These are phyloP conservation scores for Beauveria australis DNA, from an alignment of 2,329 filamentous ascomycete genomes.

Conservation along the genomic window DNA sequence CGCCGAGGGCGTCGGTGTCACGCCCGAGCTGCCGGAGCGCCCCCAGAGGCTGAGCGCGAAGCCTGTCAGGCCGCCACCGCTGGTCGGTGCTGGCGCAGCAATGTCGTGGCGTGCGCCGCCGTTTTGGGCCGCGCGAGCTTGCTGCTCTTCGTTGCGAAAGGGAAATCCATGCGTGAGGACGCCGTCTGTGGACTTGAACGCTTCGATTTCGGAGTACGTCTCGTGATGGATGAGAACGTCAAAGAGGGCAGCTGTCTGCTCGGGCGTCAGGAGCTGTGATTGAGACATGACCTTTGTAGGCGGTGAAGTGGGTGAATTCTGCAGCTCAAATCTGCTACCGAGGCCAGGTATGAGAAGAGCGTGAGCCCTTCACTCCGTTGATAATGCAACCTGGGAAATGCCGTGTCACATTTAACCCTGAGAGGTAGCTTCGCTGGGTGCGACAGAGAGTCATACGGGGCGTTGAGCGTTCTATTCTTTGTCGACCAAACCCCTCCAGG, in stretches of 20 bases:
- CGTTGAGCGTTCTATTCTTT: too few relatives aligned
- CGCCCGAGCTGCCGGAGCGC: background rate
- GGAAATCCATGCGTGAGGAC: conserved; percentile 64
- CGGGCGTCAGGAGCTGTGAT: conserved; percentile 18
- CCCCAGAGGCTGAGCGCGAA: conserved; percentile 10
- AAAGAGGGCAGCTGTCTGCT: conserved; percentile 46
- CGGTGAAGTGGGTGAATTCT: background rate
- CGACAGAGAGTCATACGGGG: too few relatives aligned
- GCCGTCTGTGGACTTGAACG: conserved; percentile 57
- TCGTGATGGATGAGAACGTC: conserved; percentile 53
- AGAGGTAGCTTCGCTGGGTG: too few relatives aligned
- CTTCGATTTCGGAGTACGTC: conserved; percentile 60
- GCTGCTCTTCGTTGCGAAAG: conserved; percentile 33
- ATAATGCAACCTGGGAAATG: too few relatives aligned
- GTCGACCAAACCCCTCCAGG: too few relatives aligned
- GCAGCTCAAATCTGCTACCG: background rate
- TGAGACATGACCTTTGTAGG: conserved; percentile 1
- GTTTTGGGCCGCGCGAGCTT: background rate
- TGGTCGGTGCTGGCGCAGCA: conserved; percentile 11
- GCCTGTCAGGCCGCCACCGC: conserved; percentile 15
- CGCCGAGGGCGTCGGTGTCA: conserved; percentile 3
- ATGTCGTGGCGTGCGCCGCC: conserved; percentile 17
- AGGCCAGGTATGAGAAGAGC: too few relatives aligned
- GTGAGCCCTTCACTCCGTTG: too few relatives aligned
- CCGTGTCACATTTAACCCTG: too few relatives aligned